Evolutionary conservation across 441 rosid genomes (phyloP).

Genomic region (Populus trichocarpa): DNA sequence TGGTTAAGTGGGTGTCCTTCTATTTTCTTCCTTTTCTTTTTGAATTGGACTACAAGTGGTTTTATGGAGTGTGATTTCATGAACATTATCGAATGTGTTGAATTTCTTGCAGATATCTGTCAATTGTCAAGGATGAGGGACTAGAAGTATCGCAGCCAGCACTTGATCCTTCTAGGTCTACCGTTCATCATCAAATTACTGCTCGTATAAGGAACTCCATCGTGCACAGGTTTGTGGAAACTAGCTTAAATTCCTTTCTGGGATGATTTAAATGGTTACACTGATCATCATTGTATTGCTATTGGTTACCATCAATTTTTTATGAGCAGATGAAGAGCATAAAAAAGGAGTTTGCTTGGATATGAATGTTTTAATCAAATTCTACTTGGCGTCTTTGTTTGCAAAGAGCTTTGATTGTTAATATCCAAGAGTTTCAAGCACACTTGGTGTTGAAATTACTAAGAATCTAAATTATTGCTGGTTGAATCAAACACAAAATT

Average conservation of each 20-base stretch:
- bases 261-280: not conserved
- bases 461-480: not conserved
- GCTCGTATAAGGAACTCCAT: conserved; percentile 48
- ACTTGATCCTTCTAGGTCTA: conserved; percentile 64
- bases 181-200: conserved; percentile 70
- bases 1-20: not conserved
- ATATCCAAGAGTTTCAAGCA: not conserved
- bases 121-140: conserved; percentile 56
- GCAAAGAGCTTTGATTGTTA: not conserved
- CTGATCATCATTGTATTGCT: not conserved
- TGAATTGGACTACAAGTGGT: not conserved
- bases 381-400: not conserved
- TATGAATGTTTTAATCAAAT: not conserved
- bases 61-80: not conserved
- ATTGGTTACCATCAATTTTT: not conserved
- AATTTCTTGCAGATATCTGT: conserved; percentile 21
- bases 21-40: not conserved
- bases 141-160: conserved; percentile 94
- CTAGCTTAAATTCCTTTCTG: not conserved
- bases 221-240: conserved; percentile 54
- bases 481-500: not conserved
- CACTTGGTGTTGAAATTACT: not conserved
- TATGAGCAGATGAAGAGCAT: not conserved
- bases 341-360: not conserved
- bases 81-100: not conserved